Base-by-base conservation (phyloP, 345 rosid species). In the Euclidium syriacum region DNA sequence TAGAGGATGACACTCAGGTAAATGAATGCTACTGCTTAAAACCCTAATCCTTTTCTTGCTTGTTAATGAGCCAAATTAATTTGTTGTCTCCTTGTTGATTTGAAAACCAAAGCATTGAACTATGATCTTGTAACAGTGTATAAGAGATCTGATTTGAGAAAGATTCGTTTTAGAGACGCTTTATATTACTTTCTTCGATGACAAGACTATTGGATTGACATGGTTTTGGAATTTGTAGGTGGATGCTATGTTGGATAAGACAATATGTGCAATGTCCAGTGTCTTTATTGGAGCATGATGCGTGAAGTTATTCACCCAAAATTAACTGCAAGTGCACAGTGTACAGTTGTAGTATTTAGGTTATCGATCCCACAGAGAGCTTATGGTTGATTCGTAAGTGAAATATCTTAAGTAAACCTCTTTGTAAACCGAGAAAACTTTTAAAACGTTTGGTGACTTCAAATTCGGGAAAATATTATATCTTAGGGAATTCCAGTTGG, bases 161-260 rank as follows among this genome's bases (percentile, higher is more conserved):
- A 2, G n/a, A n/a, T 10, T 10, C 41, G n/a, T n/a, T 9, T 29
- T 6, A 29, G 8, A 27, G 32, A 7, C 3, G 4, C 7, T 7
- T 27, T 27, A n/a, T n/a, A 27, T 27, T 7, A 3, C 32, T 7
- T 2, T 35, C n/a, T 35, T 35, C 3, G 2, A 35, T 35, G 10
- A 7, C 12, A 10, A 10, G 43, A 39, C 43, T 39, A 7, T 34
- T 34, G 11, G 11, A 10, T 34, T 34, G 7, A 10, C 11, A 2
- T 38, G n/a, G 25, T 7, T 10, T 14, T 46, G 19, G 41, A n/a
- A 10, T 5, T 7, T 17, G 8, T 70, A 87, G 95, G 95, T 87
- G 81, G 91, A 85, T 66, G 95, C 89, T 7, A 87, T 87, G 95
- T 75, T 87, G 50, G 95, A 87, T 64, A 87, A 85, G 76, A 74